Percentiles rank a stretch among this genome's conserved stretches.
Conservation (phyloP, 306 rosid species). For the Cucumis cinereus region DNA sequence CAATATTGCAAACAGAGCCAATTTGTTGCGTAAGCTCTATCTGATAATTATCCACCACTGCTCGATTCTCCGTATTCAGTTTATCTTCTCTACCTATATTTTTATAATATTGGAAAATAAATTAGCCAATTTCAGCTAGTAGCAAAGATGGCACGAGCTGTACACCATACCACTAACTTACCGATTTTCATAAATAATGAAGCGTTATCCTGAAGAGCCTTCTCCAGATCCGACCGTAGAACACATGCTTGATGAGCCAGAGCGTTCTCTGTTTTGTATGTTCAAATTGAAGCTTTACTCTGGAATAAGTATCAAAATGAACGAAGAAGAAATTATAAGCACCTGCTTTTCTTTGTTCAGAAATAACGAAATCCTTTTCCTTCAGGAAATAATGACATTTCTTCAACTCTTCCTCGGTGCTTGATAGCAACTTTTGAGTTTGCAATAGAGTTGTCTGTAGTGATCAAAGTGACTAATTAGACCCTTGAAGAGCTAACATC, state of each 20-base stretch:
- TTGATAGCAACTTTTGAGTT: slow-evolving; percentile 50
- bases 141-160: background rate
- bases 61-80: slow-evolving; percentile 51
- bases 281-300: slow-evolving; percentile 5
- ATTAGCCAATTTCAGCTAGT: background rate
- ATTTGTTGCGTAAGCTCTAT: slow-evolving; percentile 54
- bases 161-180: slow-evolving; percentile 5
- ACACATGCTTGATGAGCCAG: slow-evolving; percentile 76
- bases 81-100: slow-evolving; percentile 74
- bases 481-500: background rate
- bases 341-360: slow-evolving; percentile 92
- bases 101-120: background rate
- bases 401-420: slow-evolving; percentile 54
- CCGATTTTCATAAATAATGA: slow-evolving; percentile 74
- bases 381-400: slow-evolving; percentile 57
- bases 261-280: slow-evolving; percentile 57
- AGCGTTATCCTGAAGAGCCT: slow-evolving; percentile 63
- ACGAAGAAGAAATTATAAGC: background rate
- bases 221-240: slow-evolving; percentile 70
- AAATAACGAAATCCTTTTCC: slow-evolving; percentile 65
- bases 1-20: slow-evolving; percentile 63
- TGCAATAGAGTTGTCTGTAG: slow-evolving; percentile 57
- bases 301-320: background rate
- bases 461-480: slow-evolving; percentile 5
- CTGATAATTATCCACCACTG: slow-evolving; percentile 61